phyloP scores from a whole-genome alignment of 1,284 basidiomycete species.

The Tremellales sp. region DNA sequence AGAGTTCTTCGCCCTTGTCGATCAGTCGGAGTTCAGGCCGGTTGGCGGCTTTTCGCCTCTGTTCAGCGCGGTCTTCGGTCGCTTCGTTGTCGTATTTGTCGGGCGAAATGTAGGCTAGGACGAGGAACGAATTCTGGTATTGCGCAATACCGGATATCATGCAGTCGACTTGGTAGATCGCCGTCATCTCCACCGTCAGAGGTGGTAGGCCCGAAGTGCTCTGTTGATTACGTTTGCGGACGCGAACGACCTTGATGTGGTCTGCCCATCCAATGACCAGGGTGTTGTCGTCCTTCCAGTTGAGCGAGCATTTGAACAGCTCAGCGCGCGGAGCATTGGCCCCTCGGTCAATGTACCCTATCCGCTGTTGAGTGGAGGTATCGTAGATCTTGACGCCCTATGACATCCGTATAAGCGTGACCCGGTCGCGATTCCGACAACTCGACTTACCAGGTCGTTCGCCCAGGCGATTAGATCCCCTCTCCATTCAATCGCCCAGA shows the following conservation, averaged over 20 bases:
- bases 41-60: slow-evolving; percentile 74
- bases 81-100: slow-evolving; percentile 58
- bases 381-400: slow-evolving; percentile 95
- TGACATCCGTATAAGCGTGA: neutral
- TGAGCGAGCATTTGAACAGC: slow-evolving; percentile 83
- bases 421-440: neutral
- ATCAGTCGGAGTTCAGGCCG: slow-evolving; percentile 91
- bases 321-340: slow-evolving; percentile 80
- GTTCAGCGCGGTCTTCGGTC: slow-evolving; percentile 64
- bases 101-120: slow-evolving; percentile 66
- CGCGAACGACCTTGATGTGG: slow-evolving; percentile 82
- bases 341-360: slow-evolving; percentile 83
- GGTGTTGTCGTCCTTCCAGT: slow-evolving; percentile 88
- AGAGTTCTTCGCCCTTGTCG: slow-evolving; percentile 84
- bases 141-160: slow-evolving; percentile 90
- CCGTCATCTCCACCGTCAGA: slow-evolving; percentile 71
- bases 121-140: slow-evolving; percentile 68
- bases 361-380: slow-evolving; percentile 68
- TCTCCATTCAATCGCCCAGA: slow-evolving; percentile 88
- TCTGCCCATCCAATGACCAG: slow-evolving; percentile 94
- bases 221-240: slow-evolving; percentile 57
- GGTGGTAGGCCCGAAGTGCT: slow-evolving; percentile 30
- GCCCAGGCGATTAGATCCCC: slow-evolving; percentile 91
- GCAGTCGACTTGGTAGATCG: slow-evolving; percentile 89
- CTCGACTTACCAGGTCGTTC: slow-evolving; percentile 68